Conservation (phyloP, 2,329 filamentous ascomycete species). For the Pseudophaeomoniella oleicola region DNA sequence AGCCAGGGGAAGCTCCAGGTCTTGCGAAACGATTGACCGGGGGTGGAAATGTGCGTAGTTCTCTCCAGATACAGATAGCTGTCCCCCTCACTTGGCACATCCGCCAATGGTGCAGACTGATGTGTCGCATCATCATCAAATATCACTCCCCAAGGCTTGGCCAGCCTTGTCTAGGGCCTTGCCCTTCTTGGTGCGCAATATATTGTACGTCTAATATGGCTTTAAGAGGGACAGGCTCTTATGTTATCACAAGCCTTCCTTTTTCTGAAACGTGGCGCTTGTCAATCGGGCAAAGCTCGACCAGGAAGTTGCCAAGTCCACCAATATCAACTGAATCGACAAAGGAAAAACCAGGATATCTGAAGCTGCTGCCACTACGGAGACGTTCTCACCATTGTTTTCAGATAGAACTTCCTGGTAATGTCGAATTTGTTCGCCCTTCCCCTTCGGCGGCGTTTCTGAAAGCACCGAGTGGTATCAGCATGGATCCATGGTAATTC, state of each 20-base stretch:
- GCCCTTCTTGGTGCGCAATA: neutral
- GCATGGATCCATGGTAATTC: neutral
- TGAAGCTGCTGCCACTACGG: neutral
- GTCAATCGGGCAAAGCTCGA: neutral
- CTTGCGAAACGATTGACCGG: neutral
- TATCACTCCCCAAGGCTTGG: neutral
- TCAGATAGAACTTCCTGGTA: neutral
- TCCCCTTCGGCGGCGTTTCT: neutral
- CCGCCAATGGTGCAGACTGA: neutral
- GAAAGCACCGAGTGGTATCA: neutral
- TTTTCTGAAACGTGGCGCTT: neutral
- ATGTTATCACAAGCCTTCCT: neutral
- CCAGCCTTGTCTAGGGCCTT: neutral
- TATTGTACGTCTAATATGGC: neutral
- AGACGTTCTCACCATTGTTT: neutral
- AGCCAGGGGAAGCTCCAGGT: neutral
- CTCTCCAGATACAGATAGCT: neutral
- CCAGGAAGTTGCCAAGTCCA: neutral
- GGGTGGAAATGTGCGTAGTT: neutral
- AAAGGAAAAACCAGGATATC: too few relatives aligned
- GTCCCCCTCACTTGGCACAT: neutral
- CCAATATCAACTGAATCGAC: too few relatives aligned
- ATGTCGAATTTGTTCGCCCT: neutral
- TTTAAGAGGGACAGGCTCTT: neutral
- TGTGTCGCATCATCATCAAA: neutral